Evolutionary conservation across 2,329 filamentous ascomycete genomes (phyloP).

Genomic region (Paramyrothecium roridum): DNA sequence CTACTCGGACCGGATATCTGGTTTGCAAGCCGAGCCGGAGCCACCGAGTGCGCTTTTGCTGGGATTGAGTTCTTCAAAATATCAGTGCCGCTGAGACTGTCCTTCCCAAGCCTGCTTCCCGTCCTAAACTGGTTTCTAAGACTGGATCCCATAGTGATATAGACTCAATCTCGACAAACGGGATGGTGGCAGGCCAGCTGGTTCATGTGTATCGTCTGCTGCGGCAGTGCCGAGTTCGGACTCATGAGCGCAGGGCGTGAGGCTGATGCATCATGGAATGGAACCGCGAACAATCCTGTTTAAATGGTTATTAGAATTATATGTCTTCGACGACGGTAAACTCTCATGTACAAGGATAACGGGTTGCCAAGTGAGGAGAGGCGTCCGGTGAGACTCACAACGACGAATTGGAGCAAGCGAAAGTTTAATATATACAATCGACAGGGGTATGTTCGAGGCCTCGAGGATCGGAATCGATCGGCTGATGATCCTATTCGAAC

Average conservation of each 20-base stretch:
- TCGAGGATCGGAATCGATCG: background rate
- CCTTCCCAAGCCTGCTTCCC: slow-evolving; percentile 17
- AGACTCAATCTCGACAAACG: slow-evolving; percentile 11
- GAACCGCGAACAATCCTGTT: background rate
- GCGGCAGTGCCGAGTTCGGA: slow-evolving; percentile 13
- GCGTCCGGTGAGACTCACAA: background rate
- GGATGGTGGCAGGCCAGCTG: slow-evolving; percentile 11
- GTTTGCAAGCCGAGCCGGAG: slow-evolving; percentile 19
- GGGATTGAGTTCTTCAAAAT: slow-evolving; percentile 20
- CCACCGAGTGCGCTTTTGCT: slow-evolving; percentile 14
- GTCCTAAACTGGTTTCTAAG: slow-evolving; percentile 15
- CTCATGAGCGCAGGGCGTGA: slow-evolving; percentile 19
- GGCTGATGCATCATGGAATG: slow-evolving; percentile 17
- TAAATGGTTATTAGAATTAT: background rate
- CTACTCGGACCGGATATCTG: slow-evolving; percentile 23
- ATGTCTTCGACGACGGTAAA: background rate
- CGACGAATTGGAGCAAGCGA: background rate
- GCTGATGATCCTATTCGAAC: background rate
- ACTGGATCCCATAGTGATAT: slow-evolving; percentile 20
- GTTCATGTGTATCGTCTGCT: slow-evolving; percentile 10
- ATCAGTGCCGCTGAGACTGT: slow-evolving; percentile 12
- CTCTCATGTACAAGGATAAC: background rate
- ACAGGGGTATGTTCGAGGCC: background rate
- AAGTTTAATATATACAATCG: background rate
- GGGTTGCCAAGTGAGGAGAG: background rate